Percentiles rank a stretch among this genome's conserved stretches.
Conservation (phyloP, 73 alveolate genomes). For the Paramecium pentaurelia region DNA sequence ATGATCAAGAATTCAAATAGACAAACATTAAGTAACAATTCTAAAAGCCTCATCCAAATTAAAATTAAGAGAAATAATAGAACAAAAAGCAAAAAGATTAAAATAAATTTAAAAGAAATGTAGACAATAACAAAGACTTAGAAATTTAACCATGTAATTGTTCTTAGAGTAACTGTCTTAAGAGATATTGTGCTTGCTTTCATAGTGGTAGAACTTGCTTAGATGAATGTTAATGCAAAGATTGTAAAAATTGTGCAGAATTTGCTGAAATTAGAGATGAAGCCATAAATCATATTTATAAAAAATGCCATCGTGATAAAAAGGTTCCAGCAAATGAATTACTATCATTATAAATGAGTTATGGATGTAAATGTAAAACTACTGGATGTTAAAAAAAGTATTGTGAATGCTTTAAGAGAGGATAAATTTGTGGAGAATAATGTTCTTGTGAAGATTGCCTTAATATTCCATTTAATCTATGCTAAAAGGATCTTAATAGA, state of each 20-base stretch:
- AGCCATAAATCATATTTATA: slow-evolving; percentile 59
- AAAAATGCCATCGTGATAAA: slow-evolving; percentile 71
- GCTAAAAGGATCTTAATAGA: not conserved
- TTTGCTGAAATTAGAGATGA: slow-evolving; percentile 42
- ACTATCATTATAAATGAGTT: slow-evolving; percentile 35
- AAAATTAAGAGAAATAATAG: not conserved
- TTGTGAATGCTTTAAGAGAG: slow-evolving; percentile 76
- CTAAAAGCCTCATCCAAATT: not conserved
- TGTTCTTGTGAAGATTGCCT: slow-evolving; percentile 70
- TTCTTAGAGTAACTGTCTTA: not conserved
- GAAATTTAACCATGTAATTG: slow-evolving; percentile 33
- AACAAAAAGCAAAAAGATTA: not conserved
- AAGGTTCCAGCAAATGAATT: slow-evolving; percentile 64
- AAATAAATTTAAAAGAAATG: not conserved
- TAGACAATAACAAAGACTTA: not conserved
- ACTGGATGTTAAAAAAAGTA: slow-evolving; percentile 71
- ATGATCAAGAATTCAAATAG: not conserved
- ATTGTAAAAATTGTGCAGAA: not conserved
- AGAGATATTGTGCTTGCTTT: slow-evolving; percentile 34
- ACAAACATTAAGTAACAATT: not conserved
- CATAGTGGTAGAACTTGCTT: slow-evolving; percentile 24
- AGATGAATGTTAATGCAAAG: not conserved
- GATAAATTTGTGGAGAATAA: slow-evolving; percentile 64
- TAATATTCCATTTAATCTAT: slow-evolving; percentile 14
- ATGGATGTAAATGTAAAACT: slow-evolving; percentile 69